Percentiles rank a stretch among this genome's conserved stretches.
Evolutionary conservation across 1,284 basidiomycete genomes (phyloP).

Genomic region (Ceratobasidium papillatum): DNA sequence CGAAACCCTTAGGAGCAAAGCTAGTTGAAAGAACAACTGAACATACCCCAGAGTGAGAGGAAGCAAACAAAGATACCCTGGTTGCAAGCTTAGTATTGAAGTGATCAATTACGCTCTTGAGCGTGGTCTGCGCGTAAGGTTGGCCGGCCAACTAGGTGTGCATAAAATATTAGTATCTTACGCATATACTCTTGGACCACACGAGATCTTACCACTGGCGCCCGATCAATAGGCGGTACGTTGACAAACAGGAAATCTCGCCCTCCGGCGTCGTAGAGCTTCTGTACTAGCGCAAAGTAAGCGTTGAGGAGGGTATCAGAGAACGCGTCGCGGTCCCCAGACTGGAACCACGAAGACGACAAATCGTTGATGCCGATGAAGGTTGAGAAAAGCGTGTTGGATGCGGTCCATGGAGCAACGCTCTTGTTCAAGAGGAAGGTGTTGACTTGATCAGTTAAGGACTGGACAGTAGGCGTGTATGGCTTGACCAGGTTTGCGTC

Average conservation of each 20-base stretch:
- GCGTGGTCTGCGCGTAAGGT: no score
- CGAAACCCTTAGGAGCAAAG: not conserved
- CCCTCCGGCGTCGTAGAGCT: slow-evolving; percentile 63
- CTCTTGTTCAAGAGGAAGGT: slow-evolving; percentile 63
- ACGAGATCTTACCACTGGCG: slow-evolving; percentile 55
- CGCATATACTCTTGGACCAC: slow-evolving; percentile 10
- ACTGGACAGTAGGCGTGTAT: slow-evolving; percentile 39
- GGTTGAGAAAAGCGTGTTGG: slow-evolving; percentile 65
- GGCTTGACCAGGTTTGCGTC: slow-evolving; percentile 41
- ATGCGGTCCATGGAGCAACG: slow-evolving; percentile 63
- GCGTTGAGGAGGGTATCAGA: slow-evolving; percentile 62
- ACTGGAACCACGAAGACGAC: slow-evolving; percentile 37
- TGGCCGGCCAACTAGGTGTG: no score
- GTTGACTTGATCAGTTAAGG: slow-evolving; percentile 55
- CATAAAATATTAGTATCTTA: no score
- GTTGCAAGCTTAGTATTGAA: slow-evolving; percentile 43
- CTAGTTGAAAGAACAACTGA: not conserved
- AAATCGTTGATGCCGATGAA: slow-evolving; percentile 66
- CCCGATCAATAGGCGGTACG: slow-evolving; percentile 69
- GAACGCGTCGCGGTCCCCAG: slow-evolving; percentile 60
- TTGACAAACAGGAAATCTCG: slow-evolving; percentile 72
- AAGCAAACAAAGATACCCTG: slow-evolving; percentile 29
- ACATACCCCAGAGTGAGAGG: slow-evolving; percentile 32
- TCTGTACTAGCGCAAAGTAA: slow-evolving; percentile 67
- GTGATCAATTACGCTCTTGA: slow-evolving; percentile 35